phyloP scores from a whole-genome alignment of 345 rosid species.

The Leavenworthia alabamica region DNA sequence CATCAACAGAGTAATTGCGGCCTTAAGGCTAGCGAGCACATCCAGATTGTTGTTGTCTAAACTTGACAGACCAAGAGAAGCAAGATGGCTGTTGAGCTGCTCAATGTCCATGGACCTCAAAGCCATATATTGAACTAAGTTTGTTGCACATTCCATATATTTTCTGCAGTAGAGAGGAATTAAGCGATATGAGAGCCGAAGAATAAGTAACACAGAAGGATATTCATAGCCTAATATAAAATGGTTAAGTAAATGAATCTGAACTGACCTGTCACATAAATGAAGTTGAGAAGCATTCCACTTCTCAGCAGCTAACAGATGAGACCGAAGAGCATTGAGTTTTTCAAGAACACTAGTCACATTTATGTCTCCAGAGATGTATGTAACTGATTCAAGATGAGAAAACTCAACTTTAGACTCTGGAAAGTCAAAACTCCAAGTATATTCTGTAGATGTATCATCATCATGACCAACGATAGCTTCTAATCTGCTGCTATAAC shows the following conservation, averaged over 20 bases:
- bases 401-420: conserved; percentile 27
- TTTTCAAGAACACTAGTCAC: conserved; percentile 38
- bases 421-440: conserved; percentile 18
- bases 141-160: conserved; percentile 47
- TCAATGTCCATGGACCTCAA: conserved; percentile 44
- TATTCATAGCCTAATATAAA: background rate
- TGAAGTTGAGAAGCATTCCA: conserved; percentile 57
- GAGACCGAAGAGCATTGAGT: conserved; percentile 50
- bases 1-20: conserved; percentile 38
- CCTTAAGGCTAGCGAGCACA: conserved; percentile 42
- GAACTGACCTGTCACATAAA: conserved; percentile 46
- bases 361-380: conserved; percentile 18
- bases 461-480: conserved; percentile 28
- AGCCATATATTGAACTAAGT: conserved; percentile 55
- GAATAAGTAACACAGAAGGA: background rate
- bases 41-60: conserved; percentile 40
- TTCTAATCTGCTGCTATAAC: conserved; percentile 14
- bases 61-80: conserved; percentile 41
- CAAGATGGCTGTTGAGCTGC: conserved; percentile 41
- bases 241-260: background rate
- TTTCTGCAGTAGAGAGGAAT: conserved; percentile 31
- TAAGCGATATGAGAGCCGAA: background rate
- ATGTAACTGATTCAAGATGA: conserved; percentile 16
- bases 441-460: conserved; percentile 16
- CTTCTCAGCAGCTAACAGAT: conserved; percentile 55